Base-by-base conservation (phyloP, 1,139 yeast genomes). In the Geotrichum macrosporum region DNA sequence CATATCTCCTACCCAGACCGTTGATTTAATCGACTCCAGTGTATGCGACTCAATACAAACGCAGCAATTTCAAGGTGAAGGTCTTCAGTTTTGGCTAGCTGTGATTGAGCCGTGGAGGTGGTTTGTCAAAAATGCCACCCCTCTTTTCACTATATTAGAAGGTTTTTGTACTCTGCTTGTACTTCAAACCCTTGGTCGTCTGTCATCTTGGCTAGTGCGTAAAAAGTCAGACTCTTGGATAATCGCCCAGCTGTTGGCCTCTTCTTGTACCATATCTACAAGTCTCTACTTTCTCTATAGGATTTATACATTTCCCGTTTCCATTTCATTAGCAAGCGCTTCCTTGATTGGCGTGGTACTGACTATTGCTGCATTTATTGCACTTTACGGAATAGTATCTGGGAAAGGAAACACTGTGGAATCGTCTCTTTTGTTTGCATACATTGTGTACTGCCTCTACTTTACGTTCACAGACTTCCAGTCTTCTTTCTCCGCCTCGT, bases 131-230 rank as follows among this genome's bases (percentile, higher is more conserved):
- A 85, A 87, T 62, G 78, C 95, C 6, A 92, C 98, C 1, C 94
- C 96, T 1, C 70, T 85, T 41, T 89, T 92, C 66, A 85, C 96
- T 1, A 74, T 87, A 13, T 68, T 88, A 47, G 98, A 92, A 68
- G 98, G 98, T 0, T 83, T 92, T 58, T 92, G 96, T 67, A 81
- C 96, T 0, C 74, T 92, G 35, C 70, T 92, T 48, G 81, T 88
- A 19, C 86, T 92, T 53, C 98, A 92, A 67, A 88, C 95, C 5
- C 75, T 85, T 35, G 96, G 97, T 6, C 92, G 88, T 62, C 79
- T 86, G 8, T 75, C 86, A 47, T 75, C 77, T 52, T 83, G 92
- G 84, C 69, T 87, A 38, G 78, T 81, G 10, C 71, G 73, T 31
- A 70, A 74, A 55, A 76, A 74, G 55, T 84, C 89, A 8, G 94